These are phyloP conservation scores for Sutorius eximius DNA, from an alignment of 1,284 basidiomycete species.

Conservation along the genomic window DNA sequence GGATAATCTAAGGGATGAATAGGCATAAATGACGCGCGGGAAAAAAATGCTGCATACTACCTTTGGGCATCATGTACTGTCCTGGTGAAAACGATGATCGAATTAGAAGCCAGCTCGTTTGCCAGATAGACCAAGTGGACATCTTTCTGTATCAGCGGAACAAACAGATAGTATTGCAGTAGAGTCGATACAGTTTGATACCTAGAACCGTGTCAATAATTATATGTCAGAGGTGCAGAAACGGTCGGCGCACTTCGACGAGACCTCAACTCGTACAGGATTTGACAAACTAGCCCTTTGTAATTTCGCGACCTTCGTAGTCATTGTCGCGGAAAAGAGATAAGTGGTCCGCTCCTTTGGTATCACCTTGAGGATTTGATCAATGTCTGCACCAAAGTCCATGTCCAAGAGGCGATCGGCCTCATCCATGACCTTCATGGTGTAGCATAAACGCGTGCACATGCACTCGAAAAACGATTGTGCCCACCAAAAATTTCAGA, in stretches of 20 bases:
- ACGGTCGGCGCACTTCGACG: constrained; percentile 69
- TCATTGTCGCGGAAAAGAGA: constrained; percentile 99
- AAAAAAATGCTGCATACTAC: constrained; percentile 37
- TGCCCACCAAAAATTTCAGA: constrained; percentile 82
- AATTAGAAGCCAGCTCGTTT: constrained; percentile 89
- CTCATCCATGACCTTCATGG: constrained; percentile 86
- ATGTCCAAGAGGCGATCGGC: constrained; percentile 96
- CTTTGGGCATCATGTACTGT: constrained; percentile 94
- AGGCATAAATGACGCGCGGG: not conserved
- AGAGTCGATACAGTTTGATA: constrained; percentile 97
- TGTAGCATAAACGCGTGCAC: constrained; percentile 8
- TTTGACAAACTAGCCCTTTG: constrained; percentile 95
- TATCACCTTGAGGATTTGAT: constrained; percentile 95
- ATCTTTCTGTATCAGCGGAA: constrained; percentile 93
- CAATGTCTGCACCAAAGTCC: constrained; percentile 97
- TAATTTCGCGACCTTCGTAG: constrained; percentile 96
- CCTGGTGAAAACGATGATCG: constrained; percentile 94
- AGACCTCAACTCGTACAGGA: constrained; percentile 94
- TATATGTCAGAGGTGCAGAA: not conserved
- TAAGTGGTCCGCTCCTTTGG: constrained; percentile 95
- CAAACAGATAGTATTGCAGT: constrained; percentile 94
- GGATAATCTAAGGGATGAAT: constrained; percentile 57
- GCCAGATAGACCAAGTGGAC: constrained; percentile 88
- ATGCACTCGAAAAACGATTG: not conserved
- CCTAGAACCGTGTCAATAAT: constrained; percentile 43